Evolutionary conservation across 176 grass and related monocot genomes (phyloP).

Genomic region (Poa annua): DNA sequence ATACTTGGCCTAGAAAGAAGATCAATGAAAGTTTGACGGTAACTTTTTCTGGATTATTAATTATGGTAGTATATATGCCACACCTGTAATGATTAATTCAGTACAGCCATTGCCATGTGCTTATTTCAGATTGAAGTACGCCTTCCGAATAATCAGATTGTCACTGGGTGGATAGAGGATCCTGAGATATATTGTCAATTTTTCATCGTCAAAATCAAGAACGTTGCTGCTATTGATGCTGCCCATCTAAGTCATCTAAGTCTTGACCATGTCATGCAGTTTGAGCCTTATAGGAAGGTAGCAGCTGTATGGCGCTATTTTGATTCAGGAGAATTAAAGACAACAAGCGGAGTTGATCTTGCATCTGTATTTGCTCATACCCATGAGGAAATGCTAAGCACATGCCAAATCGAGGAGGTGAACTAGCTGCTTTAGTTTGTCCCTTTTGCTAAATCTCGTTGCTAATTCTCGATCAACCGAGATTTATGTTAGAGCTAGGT

Average conservation of each 20-base stretch:
- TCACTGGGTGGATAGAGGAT: neutral
- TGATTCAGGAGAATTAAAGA: slow-evolving; percentile 15
- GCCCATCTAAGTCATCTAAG: neutral
- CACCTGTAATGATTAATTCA: slow-evolving; percentile 6
- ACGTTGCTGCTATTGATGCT: neutral
- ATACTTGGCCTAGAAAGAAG: neutral
- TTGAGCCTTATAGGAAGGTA: slow-evolving; percentile 20
- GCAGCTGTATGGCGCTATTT: slow-evolving; percentile 13
- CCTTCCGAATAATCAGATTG: neutral
- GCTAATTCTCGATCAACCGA: no score
- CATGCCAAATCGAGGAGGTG: neutral
- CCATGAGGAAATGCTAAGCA: neutral
- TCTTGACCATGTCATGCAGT: neutral
- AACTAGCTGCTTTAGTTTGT: slow-evolving; percentile 19
- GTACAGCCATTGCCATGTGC: slow-evolving; percentile 3
- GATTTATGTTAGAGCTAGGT: no score
- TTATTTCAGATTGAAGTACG: slow-evolving; percentile 10
- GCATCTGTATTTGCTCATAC: neutral
- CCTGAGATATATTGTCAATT: neutral
- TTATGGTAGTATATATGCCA: neutral
- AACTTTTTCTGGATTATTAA: neutral
- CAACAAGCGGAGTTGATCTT: neutral
- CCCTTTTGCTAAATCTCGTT: no score
- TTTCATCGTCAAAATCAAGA: slow-evolving; percentile 15
- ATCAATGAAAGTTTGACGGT: neutral